Evolutionary conservation across 2,329 filamentous ascomycete genomes (phyloP).

Genomic region (Colletotrichum sp.): DNA sequence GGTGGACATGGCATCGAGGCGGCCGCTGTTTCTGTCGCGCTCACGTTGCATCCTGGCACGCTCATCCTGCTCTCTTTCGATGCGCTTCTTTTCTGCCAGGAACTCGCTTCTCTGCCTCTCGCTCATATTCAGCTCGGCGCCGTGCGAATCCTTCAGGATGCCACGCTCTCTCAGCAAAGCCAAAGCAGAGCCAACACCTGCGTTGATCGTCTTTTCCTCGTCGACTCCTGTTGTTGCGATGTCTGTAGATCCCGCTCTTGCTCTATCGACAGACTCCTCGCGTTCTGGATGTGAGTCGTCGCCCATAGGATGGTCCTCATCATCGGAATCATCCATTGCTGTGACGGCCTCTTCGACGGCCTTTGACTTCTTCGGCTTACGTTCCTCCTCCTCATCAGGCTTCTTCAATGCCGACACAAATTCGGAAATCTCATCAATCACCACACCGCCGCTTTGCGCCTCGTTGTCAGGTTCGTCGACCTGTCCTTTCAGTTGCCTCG

Average conservation of each 20-base stretch:
- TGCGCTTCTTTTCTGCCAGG: conserved; percentile 73
- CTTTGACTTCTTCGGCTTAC: conserved; percentile 54
- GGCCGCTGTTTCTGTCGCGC: conserved; percentile 82
- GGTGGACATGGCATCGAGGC: conserved; percentile 87
- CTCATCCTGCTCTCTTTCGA: conserved; percentile 80
- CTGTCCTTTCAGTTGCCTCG: conserved; percentile 75
- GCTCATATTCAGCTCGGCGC: conserved; percentile 68
- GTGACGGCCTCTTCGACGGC: conserved; percentile 43
- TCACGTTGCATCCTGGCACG: conserved; percentile 84
- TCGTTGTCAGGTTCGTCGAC: conserved; percentile 57
- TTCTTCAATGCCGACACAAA: conserved; percentile 88
- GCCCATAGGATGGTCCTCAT: conserved; percentile 37
- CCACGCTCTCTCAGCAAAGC: conserved; percentile 85
- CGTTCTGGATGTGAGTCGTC: conserved; percentile 17
- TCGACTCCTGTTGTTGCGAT: conserved; percentile 77
- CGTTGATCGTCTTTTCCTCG: conserved; percentile 80
- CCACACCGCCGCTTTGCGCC: conserved; percentile 64
- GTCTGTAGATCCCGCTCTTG: conserved; percentile 46
- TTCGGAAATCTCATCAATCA: conserved; percentile 96
- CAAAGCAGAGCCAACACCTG: conserved; percentile 83
- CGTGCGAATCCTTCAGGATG: conserved; percentile 71
- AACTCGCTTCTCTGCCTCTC: conserved; percentile 79
- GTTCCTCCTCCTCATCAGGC: conserved; percentile 61
- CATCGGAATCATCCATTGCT: conserved; percentile 48
- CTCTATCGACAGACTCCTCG: conserved; percentile 37